Percentiles rank a stretch among this genome's conserved stretches.
Conservation (phyloP, 2,329 filamentous ascomycete species). For the Trichoderma sp. region DNA sequence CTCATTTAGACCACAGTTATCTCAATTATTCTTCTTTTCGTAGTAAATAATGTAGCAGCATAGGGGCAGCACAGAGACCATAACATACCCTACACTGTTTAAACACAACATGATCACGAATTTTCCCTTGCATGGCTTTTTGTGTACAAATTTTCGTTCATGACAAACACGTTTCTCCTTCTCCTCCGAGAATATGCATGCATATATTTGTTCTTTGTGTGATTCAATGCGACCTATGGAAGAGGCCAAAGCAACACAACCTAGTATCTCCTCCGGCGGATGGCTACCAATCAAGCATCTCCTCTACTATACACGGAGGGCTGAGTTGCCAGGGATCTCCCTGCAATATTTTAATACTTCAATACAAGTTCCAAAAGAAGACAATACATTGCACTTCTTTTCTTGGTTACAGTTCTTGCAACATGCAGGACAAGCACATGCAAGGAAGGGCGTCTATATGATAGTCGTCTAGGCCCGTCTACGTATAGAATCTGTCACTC, state of each 20-base stretch:
- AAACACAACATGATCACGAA: not conserved
- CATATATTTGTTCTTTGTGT: too few species aligned
- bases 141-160: not conserved
- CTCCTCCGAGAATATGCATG: not conserved
- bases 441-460: not conserved
- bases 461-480: too few species aligned
- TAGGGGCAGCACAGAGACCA: not conserved
- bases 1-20: not conserved
- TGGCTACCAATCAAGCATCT: not conserved
- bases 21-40: not conserved
- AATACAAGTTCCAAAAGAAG: not conserved
- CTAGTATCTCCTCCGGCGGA: not conserved
- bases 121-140: not conserved
- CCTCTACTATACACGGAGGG: rapidly evolving
- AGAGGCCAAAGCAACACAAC: not conserved
- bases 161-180: not conserved
- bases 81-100: not conserved
- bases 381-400: not conserved
- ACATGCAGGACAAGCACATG: not conserved
- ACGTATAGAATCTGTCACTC: not conserved
- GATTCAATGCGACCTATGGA: not conserved
- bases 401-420: not conserved
- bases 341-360: not conserved
- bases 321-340: not conserved
- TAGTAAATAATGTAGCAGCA: not conserved